phyloP scores from a whole-genome alignment of 148 eudicot species.

The Persicaria tinctoria region DNA sequence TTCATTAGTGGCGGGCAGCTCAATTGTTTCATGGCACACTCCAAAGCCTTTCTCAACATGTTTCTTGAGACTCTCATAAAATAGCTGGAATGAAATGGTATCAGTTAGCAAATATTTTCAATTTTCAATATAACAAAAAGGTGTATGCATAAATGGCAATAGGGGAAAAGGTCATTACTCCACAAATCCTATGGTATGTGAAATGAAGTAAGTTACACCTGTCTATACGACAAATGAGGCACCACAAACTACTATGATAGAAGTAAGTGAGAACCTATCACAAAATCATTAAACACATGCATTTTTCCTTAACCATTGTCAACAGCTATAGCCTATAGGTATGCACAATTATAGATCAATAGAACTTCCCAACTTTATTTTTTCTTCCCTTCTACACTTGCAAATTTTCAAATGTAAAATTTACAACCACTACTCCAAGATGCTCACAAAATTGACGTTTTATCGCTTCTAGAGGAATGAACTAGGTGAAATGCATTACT shows the following conservation, averaged over 20 bases:
- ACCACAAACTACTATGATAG: neutral
- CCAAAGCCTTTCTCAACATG: slow-evolving; percentile 43
- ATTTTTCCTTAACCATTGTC: neutral
- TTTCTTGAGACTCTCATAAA: slow-evolving; percentile 42
- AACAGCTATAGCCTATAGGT: neutral
- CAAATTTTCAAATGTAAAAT: no score
- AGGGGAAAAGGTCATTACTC: neutral
- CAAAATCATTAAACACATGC: neutral
- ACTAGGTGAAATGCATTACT: neutral
- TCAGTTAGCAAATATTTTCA: neutral
- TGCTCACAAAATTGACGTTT: neutral
- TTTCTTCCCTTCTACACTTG: neutral
- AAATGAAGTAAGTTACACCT: neutral
- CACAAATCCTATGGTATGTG: neutral
- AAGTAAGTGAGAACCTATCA: neutral
- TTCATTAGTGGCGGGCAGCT: slow-evolving; percentile 8
- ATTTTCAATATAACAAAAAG: neutral
- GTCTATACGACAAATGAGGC: neutral
- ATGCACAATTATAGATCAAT: neutral
- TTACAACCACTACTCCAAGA: neutral
- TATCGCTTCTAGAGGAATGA: neutral
- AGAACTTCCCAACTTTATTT: neutral
- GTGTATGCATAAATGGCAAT: neutral
- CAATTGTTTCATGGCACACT: slow-evolving; percentile 18
- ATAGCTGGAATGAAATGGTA: slow-evolving; percentile 34